Percentiles rank a stretch among this genome's conserved stretches.
These are phyloP conservation scores for Daldinia loculata DNA, from an alignment of 495 filamentous ascomycete genomes.

Conservation along the genomic window DNA sequence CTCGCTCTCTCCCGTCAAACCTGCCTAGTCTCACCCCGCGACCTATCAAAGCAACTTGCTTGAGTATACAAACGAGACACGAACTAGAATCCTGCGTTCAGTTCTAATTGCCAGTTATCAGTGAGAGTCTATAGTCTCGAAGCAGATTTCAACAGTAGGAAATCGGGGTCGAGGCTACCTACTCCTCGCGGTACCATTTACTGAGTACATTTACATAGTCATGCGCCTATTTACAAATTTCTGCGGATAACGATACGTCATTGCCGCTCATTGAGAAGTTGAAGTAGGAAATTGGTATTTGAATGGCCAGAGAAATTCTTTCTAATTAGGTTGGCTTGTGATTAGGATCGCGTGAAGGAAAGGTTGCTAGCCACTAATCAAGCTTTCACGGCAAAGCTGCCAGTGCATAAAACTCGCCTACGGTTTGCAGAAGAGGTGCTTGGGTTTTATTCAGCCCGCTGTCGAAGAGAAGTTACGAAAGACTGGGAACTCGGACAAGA, in stretches of 20 bases:
- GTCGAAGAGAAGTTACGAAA: constrained; percentile 4
- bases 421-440: not conserved
- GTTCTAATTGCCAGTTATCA: constrained; percentile 14
- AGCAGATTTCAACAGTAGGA: constrained; percentile 7
- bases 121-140: constrained; percentile 1
- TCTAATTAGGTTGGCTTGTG: constrained; percentile 23
- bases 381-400: constrained; percentile 7
- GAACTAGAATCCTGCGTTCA: constrained; percentile 16
- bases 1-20: constrained; percentile 16
- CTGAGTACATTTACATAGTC: constrained; percentile 17
- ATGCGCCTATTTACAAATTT: constrained; percentile 30
- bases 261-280: constrained; percentile 5
- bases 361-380: constrained; percentile 12
- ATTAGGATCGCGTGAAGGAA: constrained; percentile 18
- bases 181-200: not conserved
- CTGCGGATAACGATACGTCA: constrained; percentile 30
- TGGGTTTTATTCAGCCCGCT: not conserved
- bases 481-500: constrained; percentile 5
- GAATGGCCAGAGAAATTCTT: constrained; percentile 17
- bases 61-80: constrained; percentile 20
- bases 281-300: constrained; percentile 23
- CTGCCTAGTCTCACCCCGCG: constrained; percentile 9
- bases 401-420: not conserved
- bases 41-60: constrained; percentile 4
- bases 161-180: constrained; percentile 9